Conservation (phyloP, 164 flowering plant species). For the Sextonia rubra region DNA sequence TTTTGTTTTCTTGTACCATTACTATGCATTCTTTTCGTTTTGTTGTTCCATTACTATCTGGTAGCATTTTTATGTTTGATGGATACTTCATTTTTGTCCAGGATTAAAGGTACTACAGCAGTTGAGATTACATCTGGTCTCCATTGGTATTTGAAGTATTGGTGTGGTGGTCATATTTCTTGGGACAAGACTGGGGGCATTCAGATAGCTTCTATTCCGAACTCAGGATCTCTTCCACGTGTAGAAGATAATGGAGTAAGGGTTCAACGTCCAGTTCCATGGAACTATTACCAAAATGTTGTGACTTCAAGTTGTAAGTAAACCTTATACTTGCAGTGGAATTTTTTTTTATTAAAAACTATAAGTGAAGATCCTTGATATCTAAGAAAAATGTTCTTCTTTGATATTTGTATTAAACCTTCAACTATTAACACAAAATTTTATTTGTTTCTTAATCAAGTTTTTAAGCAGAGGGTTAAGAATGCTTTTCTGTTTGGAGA, state of each 20-base stretch:
- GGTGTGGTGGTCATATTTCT: constrained; percentile 90
- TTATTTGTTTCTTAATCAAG: too few relatives aligned
- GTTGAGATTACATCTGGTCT: constrained; percentile 88
- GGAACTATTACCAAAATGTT: constrained; percentile 96
- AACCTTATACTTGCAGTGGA: not conserved
- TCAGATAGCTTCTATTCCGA: constrained; percentile 75
- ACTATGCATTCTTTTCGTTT: not conserved
- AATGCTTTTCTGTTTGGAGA: not conserved
- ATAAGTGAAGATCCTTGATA: not conserved
- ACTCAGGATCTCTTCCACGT: constrained; percentile 64
- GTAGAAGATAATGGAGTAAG: constrained; percentile 56
- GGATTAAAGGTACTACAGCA: constrained; percentile 80
- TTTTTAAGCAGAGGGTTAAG: too few relatives aligned
- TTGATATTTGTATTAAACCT: not conserved
- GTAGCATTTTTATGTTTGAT: not conserved
- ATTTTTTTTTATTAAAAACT: too few relatives aligned
- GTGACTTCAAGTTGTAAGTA: constrained; percentile 94
- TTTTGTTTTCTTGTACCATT: not conserved
- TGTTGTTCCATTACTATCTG: not conserved
- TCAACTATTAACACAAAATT: too few relatives aligned
- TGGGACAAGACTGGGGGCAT: constrained; percentile 97
- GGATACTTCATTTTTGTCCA: constrained; percentile 19
- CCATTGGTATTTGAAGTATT: constrained; percentile 89
- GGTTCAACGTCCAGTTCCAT: constrained; percentile 80
- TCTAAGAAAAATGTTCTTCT: not conserved